Evolutionary conservation across 176 grass and related monocot genomes (phyloP).

Genomic region (sorghum (Sorghum bicolor)): DNA sequence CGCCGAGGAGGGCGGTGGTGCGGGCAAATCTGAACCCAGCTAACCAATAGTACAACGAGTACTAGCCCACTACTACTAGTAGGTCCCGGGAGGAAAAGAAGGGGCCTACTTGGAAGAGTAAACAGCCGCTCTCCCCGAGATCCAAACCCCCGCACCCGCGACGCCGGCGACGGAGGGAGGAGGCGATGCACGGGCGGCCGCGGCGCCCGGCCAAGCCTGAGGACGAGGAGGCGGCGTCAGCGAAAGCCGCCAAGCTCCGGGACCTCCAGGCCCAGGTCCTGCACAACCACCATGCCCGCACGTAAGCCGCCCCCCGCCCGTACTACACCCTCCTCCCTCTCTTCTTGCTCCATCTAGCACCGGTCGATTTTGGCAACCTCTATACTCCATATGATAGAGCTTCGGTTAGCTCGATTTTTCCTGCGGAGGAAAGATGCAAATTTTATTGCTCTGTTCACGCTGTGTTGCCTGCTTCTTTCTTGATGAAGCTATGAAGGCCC

Average conservation of each 20-base stretch:
- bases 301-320: constrained; percentile 35
- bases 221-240: constrained; percentile 45
- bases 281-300: constrained; percentile 58
- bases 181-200: constrained; percentile 73
- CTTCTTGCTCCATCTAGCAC: neutral
- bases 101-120: neutral
- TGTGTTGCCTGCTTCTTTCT: no score
- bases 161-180: constrained; percentile 22
- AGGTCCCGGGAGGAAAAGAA: neutral
- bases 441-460: neutral
- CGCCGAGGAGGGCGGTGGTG: neutral
- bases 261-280: constrained; percentile 72
- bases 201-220: constrained; percentile 56
- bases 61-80: neutral
- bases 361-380: neutral
- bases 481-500: no score
- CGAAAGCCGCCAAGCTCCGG: constrained; percentile 65
- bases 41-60: neutral
- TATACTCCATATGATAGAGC: neutral
- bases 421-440: neutral
- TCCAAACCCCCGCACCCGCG: neutral
- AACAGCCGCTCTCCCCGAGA: constrained; percentile 8
- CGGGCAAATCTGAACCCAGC: neutral
- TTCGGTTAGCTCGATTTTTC: neutral
- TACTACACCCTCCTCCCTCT: neutral